Conservation (phyloP, 2,329 filamentous ascomycete species). For the Keithomyces neogunnii region DNA sequence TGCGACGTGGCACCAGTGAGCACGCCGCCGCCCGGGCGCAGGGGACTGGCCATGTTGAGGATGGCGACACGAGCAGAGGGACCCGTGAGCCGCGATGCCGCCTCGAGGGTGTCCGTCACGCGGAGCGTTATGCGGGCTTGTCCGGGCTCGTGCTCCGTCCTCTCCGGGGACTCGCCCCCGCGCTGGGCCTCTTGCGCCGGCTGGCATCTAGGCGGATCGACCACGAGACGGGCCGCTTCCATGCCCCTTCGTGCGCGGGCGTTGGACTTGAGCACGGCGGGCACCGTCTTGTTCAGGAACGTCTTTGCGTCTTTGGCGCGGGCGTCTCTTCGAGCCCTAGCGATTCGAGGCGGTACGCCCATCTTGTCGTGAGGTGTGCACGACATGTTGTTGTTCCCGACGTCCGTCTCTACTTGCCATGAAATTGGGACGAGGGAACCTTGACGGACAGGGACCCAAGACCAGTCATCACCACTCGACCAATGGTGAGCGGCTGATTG, state of each 20-base stretch:
- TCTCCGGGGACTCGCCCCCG: neutral
- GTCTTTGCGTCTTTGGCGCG: slow-evolving; percentile 48
- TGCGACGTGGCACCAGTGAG: slow-evolving; percentile 50
- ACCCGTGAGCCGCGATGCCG: slow-evolving; percentile 24
- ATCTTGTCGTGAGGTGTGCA: neutral
- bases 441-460: neutral
- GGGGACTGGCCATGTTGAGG: slow-evolving; percentile 56
- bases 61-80: slow-evolving; percentile 32
- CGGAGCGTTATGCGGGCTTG: slow-evolving; percentile 30
- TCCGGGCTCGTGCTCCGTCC: neutral
- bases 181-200: neutral
- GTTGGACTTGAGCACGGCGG: slow-evolving; percentile 42
- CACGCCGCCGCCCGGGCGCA: slow-evolving; percentile 53
- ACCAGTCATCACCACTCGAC: neutral
- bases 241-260: slow-evolving; percentile 46
- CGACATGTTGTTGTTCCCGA: neutral
- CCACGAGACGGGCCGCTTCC: slow-evolving; percentile 40
- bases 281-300: slow-evolving; percentile 52
- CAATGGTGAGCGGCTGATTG: neutral
- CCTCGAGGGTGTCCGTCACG: slow-evolving; percentile 43
- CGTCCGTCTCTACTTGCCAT: too few species aligned
- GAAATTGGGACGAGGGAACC: neutral
- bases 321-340: slow-evolving; percentile 13
- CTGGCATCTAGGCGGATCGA: slow-evolving; percentile 15
- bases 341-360: neutral